These are phyloP conservation scores for Podila clonocystis DNA, from an alignment of 192 early-diverging fungal genomes.

Conservation along the genomic window DNA sequence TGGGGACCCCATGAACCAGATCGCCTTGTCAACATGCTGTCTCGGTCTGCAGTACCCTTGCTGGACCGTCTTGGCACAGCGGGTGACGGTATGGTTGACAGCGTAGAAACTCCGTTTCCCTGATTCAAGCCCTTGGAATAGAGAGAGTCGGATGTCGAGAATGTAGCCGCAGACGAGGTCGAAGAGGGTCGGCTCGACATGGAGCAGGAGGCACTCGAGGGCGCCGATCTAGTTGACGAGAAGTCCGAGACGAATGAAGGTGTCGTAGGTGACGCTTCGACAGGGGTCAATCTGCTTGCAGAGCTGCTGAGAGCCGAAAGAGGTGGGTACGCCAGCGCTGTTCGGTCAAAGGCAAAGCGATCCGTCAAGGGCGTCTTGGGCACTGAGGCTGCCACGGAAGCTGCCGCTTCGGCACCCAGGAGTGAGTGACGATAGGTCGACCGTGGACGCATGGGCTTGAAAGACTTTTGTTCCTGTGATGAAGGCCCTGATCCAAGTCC, in stretches of 20 bases:
- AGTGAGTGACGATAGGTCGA: conserved; percentile 9
- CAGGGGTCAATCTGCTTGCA: neutral
- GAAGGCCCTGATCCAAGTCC: neutral
- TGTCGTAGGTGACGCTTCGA: neutral
- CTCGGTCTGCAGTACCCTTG: too few species aligned
- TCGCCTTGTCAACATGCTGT: too few species aligned
- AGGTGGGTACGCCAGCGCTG: neutral
- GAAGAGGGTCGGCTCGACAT: conserved; percentile 13
- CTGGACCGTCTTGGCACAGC: too few species aligned
- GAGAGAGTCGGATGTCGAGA: neutral
- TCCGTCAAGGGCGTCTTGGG: conserved; percentile 17
- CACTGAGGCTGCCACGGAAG: neutral
- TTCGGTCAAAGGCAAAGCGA: conserved; percentile 16
- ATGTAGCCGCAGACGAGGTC: neutral
- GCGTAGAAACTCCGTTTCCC: too few species aligned
- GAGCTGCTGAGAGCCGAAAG: neutral
- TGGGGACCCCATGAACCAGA: too few species aligned
- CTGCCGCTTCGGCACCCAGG: neutral
- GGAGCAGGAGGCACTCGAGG: conserved; percentile 15
- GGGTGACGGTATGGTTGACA: too few species aligned
- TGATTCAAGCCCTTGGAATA: too few species aligned
- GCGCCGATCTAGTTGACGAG: neutral
- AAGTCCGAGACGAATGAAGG: neutral
- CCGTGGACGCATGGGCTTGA: conserved; percentile 22
- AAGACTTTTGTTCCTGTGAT: neutral